A percentile compares a stretch with the other conserved stretches of the same genome.
phyloP scores from a whole-genome alignment of 169 alveolate genomes.

The Plasmodium inui region DNA sequence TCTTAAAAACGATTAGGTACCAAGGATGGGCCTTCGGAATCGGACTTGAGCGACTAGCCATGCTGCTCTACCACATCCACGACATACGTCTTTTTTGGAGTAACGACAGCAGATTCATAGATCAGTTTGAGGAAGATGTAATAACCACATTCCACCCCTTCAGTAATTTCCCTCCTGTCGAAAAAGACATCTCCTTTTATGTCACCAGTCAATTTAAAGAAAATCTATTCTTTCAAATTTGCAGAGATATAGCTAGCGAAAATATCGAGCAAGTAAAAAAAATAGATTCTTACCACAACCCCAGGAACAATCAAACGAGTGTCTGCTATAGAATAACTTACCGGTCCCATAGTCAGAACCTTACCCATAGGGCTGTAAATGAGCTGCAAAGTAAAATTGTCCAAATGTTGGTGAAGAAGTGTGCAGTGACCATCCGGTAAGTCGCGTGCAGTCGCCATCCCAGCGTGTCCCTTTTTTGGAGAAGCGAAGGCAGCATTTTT shows the following conservation, averaged over 20 bases:
- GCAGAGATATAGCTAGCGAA: slow-evolving; percentile 73
- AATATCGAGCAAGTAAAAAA: slow-evolving; percentile 66
- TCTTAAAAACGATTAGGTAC: slow-evolving; percentile 75
- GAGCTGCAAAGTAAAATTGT: slow-evolving; percentile 74
- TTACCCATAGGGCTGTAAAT: slow-evolving; percentile 82
- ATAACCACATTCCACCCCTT: slow-evolving; percentile 78
- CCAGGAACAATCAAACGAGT: slow-evolving; percentile 43
- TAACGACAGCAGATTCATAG: slow-evolving; percentile 89
- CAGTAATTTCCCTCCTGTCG: slow-evolving; percentile 83
- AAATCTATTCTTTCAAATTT: slow-evolving; percentile 44
- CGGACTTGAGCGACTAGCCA: slow-evolving; percentile 94
- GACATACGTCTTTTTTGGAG: slow-evolving; percentile 95
- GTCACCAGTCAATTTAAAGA: slow-evolving; percentile 38
- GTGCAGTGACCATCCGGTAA: slow-evolving; percentile 30
- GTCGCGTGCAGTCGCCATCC: neutral
- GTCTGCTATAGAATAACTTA: slow-evolving; percentile 84
- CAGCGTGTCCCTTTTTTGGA: neutral
- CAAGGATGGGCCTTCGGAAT: slow-evolving; percentile 96
- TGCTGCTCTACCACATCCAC: slow-evolving; percentile 90
- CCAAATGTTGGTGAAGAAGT: slow-evolving; percentile 27
- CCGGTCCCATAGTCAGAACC: slow-evolving; percentile 82
- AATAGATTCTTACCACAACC: slow-evolving; percentile 51
- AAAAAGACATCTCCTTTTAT: slow-evolving; percentile 83
- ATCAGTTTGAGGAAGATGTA: slow-evolving; percentile 81
- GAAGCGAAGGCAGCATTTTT: neutral